These are phyloP conservation scores for Clavispora santaluciae DNA, from an alignment of 805 yeast species.

Conservation along the genomic window DNA sequence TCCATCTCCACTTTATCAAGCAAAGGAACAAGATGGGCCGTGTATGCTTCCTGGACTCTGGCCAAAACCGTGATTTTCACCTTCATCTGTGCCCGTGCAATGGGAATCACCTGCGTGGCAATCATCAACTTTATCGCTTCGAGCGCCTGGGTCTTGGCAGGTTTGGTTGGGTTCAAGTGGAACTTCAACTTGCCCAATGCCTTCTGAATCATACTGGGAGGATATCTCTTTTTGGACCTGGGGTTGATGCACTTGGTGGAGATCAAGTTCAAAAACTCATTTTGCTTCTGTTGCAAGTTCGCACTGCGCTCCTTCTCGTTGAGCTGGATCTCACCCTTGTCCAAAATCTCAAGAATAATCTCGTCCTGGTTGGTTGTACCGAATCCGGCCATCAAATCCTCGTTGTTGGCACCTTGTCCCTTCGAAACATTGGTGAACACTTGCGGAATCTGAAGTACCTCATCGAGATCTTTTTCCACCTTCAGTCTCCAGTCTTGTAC, in stretches of 20 bases:
- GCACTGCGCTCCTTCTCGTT: conserved; percentile 89
- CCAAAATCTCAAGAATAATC: conserved; percentile 75
- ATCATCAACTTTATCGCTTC: conserved; percentile 83
- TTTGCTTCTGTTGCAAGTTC: conserved; percentile 65
- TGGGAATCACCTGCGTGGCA: conserved; percentile 80
- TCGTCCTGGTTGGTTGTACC: conserved; percentile 70
- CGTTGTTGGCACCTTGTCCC: conserved; percentile 88
- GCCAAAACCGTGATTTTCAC: conserved; percentile 57
- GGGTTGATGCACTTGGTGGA: conserved; percentile 93
- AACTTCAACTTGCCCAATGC: conserved; percentile 73
- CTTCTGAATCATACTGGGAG: conserved; percentile 91
- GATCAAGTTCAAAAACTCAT: conserved; percentile 76
- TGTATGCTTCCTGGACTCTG: conserved; percentile 41
- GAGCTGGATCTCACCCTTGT: conserved; percentile 90
- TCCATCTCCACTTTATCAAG: conserved; percentile 39
- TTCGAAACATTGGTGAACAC: conserved; percentile 90
- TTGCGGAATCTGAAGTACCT: conserved; percentile 93
- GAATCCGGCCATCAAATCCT: conserved; percentile 69
- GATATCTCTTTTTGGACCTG: conserved; percentile 80
- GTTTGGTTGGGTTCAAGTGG: conserved; percentile 65
- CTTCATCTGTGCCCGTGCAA: conserved; percentile 92
- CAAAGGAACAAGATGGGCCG: conserved; percentile 28
- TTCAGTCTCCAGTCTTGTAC: conserved; percentile 92
- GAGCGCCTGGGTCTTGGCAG: conserved; percentile 83
- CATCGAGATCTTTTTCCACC: conserved; percentile 90